These are phyloP conservation scores for Bassia scoparia DNA, from an alignment of 148 eudicot genomes.

Conservation along the genomic window DNA sequence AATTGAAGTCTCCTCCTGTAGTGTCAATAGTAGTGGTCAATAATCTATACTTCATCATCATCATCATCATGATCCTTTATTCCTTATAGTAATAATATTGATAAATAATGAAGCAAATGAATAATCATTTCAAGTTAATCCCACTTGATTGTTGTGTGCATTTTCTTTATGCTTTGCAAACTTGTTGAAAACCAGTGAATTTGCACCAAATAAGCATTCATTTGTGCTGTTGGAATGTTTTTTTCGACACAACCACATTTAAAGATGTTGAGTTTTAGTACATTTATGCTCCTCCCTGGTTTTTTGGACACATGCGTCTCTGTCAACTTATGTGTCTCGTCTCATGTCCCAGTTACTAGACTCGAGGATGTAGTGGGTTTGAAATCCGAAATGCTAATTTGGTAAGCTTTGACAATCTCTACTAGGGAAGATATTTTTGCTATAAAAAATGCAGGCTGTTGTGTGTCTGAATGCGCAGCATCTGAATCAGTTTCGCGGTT, in stretches of 20 bases:
- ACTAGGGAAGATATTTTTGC: conserved; percentile 5
- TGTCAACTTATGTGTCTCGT: neutral
- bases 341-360: no score
- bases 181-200: no score
- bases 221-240: neutral
- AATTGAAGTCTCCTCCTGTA: conserved; percentile 31
- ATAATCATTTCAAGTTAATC: conserved; percentile 8
- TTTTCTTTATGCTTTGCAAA: neutral
- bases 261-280: no score
- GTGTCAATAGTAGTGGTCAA: conserved; percentile 33
- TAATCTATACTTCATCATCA: conserved; percentile 17
- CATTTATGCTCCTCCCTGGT: neutral
- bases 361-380: no score
- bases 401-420: no score
- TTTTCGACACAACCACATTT: no score
- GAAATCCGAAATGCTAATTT: no score
- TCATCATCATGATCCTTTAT: conserved; percentile 2
- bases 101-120: conserved; percentile 25
- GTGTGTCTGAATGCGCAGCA: neutral
- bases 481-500: neutral
- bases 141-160: neutral
- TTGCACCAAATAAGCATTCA: neutral
- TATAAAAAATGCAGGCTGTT: neutral
- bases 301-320: neutral
- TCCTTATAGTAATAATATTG: conserved; percentile 4